phyloP scores from a whole-genome alignment of 177 flowering plant species.

The Vitis hybrid region DNA sequence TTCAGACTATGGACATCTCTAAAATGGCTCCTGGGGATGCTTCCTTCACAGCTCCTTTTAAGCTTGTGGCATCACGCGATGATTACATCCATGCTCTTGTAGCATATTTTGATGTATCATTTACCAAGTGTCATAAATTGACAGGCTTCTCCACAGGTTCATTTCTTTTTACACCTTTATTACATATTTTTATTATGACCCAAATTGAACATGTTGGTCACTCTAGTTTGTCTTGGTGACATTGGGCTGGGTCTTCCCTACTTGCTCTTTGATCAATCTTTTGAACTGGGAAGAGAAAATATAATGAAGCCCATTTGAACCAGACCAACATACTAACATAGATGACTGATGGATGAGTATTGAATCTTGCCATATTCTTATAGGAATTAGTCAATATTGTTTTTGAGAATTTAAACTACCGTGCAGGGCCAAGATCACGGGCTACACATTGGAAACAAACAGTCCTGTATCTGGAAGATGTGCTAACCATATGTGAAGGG shows the following conservation, averaged over 20 bases:
- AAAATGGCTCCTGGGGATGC: conserved; percentile 89
- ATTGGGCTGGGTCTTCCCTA: too few species aligned
- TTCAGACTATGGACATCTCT: too few species aligned
- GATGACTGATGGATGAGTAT: too few species aligned
- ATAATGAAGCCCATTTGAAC: too few species aligned
- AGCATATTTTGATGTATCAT: conserved; percentile 97
- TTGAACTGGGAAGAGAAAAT: too few species aligned
- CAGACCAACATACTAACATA: too few species aligned
- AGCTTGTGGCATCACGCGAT: conserved; percentile 88
- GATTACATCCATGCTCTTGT: conserved; percentile 98
- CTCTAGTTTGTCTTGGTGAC: too few species aligned
- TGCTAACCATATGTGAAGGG: conserved; percentile 84
- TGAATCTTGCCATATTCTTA: too few species aligned
- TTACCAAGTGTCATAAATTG: conserved; percentile 86
- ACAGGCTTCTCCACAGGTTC: conserved; percentile 96
- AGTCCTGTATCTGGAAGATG: conserved; percentile 92
- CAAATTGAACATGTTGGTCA: neutral
- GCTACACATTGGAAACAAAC: conserved; percentile 99
- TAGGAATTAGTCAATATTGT: too few species aligned
- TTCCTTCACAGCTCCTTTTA: conserved; percentile 92
- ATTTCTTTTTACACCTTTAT: neutral
- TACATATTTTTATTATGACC: neutral
- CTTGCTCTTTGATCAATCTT: too few species aligned
- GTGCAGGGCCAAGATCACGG: conserved; percentile 86
- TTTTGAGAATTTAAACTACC: conserved; percentile 3